Base-by-base conservation (phyloP, 1,284 basidiomycete species). In the Ganoderma multipileum region DNA sequence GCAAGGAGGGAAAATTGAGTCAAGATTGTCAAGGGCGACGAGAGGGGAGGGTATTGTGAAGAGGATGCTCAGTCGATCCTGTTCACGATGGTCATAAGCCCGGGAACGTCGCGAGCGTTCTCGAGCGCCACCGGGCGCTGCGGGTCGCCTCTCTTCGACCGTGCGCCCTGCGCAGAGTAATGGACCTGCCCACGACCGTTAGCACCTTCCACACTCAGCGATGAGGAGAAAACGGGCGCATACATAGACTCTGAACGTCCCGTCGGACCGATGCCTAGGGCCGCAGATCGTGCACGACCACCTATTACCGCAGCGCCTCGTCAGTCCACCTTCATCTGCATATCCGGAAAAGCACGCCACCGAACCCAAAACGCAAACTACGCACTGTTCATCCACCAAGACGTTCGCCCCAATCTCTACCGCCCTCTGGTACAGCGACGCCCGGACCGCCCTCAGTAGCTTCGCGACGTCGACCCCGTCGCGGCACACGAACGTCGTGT, bases 341-440 rank as follows among this genome's bases (percentile, higher is more conserved):
- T 66, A 65, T 63, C 58, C 63, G 30, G 52, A 55, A 23, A 50
- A 8, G 4, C n/a, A 50, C 20, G n/a, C 47, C 47, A n/a, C 20
- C n/a, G 47, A 33, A 30, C 52, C 8, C 52, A 55, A 20, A 54
- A 55, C 14, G 52, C 28, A 38, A 44, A 44, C 16, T 18, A 86
- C 90, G 65, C 75, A 92, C 91, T 86, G 83, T 76, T 93, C 91
- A 59, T 93, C 87, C 5, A 91, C 84, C 62, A 93, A 82, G 2
- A 86, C 87, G 72, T 89, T 89, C 1, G 85, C 88, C 14, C 88
- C 89, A 4, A 86, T 70, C 28, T 74, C 73, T 68, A 83, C 79
- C n/a, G 88, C 87, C 65, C 83, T 82, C 66, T 89, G 85, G 66
- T 90, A 75, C 50, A 93, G 76, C 50, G 80, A 78, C 11, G 81